A percentile compares a stretch with the other conserved stretches of the same genome.
phyloP scores from a whole-genome alignment of 495 filamentous ascomycete species.

The Daldinia loculata region DNA sequence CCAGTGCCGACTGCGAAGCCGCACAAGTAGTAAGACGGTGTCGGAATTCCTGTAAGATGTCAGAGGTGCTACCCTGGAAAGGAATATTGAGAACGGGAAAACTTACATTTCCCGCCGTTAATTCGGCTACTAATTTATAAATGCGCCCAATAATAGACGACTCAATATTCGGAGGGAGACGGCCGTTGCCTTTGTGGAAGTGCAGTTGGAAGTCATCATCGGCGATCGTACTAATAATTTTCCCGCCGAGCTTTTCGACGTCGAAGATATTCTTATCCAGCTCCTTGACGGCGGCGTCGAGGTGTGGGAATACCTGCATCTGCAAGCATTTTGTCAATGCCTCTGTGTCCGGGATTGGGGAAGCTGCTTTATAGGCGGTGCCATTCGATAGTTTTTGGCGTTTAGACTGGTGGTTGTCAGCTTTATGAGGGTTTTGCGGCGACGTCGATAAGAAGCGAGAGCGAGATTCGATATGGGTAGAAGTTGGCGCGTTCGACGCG shows the following conservation, averaged over 20 bases:
- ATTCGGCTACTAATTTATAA: conserved; percentile 24
- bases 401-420: conserved; percentile 18
- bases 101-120: conserved; percentile 32
- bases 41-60: conserved; percentile 30
- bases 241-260: conserved; percentile 40
- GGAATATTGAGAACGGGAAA: background rate
- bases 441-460: background rate
- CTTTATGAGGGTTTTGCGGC: background rate
- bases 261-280: conserved; percentile 36
- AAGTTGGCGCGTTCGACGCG: background rate
- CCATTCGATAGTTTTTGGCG: conserved; percentile 25
- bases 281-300: conserved; percentile 38
- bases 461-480: background rate
- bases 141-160: conserved; percentile 25
- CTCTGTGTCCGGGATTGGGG: conserved; percentile 14
- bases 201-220: conserved; percentile 36
- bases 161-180: conserved; percentile 27
- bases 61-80: background rate
- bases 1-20: background rate
- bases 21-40: background rate
- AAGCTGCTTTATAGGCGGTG: background rate
- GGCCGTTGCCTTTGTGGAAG: conserved; percentile 32
- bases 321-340: conserved; percentile 42
- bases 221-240: conserved; percentile 35
- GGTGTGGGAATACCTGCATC: conserved; percentile 50